phyloP scores from a whole-genome alignment of 2,329 filamentous ascomycete species.

The Microdochium nivale region DNA sequence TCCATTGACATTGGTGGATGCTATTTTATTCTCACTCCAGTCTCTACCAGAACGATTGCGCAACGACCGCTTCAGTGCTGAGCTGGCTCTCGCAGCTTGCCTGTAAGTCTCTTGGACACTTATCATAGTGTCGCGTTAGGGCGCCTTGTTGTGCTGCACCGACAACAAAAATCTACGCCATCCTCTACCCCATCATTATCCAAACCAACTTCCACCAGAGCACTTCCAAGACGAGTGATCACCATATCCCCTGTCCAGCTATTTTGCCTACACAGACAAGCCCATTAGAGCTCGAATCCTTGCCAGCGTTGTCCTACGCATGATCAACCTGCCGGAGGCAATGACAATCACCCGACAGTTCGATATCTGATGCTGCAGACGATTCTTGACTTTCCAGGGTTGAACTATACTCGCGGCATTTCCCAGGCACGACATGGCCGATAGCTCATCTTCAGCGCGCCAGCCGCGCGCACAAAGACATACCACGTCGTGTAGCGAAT shows the following conservation, averaged over 20 bases:
- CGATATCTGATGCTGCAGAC: neutral
- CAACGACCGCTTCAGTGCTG: neutral
- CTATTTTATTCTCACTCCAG: no score
- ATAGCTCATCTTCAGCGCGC: conserved; percentile 6
- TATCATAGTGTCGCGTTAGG: neutral
- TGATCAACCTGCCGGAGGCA: neutral
- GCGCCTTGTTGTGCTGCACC: neutral
- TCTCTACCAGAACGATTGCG: no score
- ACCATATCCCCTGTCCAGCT: neutral
- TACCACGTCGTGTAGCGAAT: conserved; percentile 40
- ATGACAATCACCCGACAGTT: neutral
- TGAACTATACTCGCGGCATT: neutral
- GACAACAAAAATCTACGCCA: neutral
- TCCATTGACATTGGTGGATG: no score
- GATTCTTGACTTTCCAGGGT: neutral
- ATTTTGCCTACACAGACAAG: neutral
- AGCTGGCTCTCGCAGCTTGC: neutral
- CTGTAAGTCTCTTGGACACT: neutral
- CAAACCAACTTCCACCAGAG: neutral
- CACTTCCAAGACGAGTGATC: neutral
- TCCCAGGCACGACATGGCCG: neutral
- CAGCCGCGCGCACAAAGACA: conserved; percentile 21
- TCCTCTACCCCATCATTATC: neutral
- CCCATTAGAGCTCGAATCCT: neutral
- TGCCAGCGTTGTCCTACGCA: neutral